phyloP scores from a whole-genome alignment of 2,329 filamentous ascomycete species.

The Mariannaea sp. region DNA sequence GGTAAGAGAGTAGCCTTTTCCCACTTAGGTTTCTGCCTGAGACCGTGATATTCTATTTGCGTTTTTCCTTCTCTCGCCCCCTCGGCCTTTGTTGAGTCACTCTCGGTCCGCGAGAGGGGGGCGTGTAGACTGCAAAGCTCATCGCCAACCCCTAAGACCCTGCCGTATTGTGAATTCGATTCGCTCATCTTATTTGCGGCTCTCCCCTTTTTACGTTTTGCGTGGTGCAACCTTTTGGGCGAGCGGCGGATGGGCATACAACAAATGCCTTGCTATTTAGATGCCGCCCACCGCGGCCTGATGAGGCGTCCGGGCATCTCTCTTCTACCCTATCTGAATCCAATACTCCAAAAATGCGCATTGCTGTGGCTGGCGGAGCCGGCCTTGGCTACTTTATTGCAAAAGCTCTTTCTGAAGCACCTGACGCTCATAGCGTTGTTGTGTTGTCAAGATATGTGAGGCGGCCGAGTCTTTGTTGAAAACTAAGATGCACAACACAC shows the following conservation, averaged over 20 bases:
- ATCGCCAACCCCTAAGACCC: constrained; percentile 9
- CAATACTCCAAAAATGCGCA: constrained; percentile 50
- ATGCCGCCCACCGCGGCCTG: constrained; percentile 15
- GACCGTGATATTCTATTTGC: constrained; percentile 20
- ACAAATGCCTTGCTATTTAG: constrained; percentile 30
- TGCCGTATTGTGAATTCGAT: constrained; percentile 8
- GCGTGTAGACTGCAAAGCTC: constrained; percentile 18
- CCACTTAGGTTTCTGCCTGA: constrained; percentile 33
- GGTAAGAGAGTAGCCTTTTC: constrained; percentile 21
- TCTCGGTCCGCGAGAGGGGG: constrained; percentile 7
- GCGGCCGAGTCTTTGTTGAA: not conserved
- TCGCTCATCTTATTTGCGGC: constrained; percentile 26
- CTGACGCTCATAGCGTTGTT: constrained; percentile 68
- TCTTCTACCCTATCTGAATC: not conserved
- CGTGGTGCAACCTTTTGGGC: constrained; percentile 14
- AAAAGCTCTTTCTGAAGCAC: constrained; percentile 60
- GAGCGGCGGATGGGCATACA: too few relatives aligned
- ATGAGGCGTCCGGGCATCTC: constrained; percentile 18
- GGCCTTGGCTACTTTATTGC: constrained; percentile 52
- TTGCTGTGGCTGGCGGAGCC: constrained; percentile 53
- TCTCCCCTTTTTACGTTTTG: constrained; percentile 22
- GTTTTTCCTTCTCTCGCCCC: constrained; percentile 12
- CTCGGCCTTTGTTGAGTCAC: too few relatives aligned
- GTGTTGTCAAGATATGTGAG: constrained; percentile 64
- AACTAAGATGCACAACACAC: not conserved